These are phyloP conservation scores for Lipomyces sp. DNA, from an alignment of 805 yeast genomes.

Conservation along the genomic window DNA sequence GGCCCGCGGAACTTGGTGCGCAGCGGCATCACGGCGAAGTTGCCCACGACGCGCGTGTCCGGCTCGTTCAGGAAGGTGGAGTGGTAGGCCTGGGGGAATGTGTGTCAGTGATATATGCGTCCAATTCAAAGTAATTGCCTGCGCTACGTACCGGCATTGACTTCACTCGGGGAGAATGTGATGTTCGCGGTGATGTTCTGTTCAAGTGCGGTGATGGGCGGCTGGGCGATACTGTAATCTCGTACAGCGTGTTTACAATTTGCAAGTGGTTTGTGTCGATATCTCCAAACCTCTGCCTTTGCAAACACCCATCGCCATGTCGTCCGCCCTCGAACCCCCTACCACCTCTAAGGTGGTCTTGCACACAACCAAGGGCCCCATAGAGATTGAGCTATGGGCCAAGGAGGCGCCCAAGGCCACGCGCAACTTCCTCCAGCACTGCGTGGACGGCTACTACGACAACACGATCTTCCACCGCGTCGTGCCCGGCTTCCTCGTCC, in stretches of 20 bases:
- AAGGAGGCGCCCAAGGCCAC: conserved; percentile 56
- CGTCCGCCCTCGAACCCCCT: conserved; percentile 46
- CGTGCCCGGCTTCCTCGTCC: conserved; percentile 40
- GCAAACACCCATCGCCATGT: conserved; percentile 16
- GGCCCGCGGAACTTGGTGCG: conserved; percentile 88
- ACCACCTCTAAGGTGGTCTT: conserved; percentile 59
- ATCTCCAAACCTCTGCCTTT: too few species aligned
- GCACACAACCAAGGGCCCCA: conserved; percentile 55
- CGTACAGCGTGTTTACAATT: too few species aligned
- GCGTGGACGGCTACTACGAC: conserved; percentile 45
- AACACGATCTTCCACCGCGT: conserved; percentile 45
- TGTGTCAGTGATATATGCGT: too few species aligned
- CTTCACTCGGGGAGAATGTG: too few species aligned
- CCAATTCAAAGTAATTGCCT: too few species aligned
- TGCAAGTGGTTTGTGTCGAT: too few species aligned
- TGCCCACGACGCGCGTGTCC: conserved; percentile 42
- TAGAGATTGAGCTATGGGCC: conserved; percentile 66
- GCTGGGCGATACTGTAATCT: too few species aligned
- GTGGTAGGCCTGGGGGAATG: conserved; percentile 38
- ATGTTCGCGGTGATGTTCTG: too few species aligned
- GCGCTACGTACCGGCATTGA: too few species aligned
- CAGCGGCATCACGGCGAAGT: conserved; percentile 79
- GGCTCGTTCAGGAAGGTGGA: conserved; percentile 38
- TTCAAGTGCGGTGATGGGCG: too few species aligned
- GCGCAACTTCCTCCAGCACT: conserved; percentile 48